phyloP scores from a whole-genome alignment of 495 filamentous ascomycete species.

The Hyaloscypha finlandica region DNA sequence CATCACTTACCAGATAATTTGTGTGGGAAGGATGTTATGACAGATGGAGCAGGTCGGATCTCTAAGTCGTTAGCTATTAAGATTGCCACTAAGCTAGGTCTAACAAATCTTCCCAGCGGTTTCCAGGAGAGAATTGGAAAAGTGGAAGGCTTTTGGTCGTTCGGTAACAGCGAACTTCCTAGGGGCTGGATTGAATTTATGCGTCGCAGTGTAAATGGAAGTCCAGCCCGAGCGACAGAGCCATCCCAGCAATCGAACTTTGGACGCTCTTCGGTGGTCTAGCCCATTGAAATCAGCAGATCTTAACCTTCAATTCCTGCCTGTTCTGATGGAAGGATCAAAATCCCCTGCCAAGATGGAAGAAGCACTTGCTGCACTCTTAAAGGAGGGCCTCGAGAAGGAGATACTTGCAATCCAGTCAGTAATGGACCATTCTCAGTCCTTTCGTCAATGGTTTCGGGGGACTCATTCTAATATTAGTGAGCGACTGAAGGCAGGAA shows the following conservation, averaged over 20 bases:
- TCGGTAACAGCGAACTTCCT: constrained; percentile 46
- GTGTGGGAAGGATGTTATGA: constrained; percentile 59
- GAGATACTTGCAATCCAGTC: constrained; percentile 62
- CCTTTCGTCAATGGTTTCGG: constrained; percentile 60
- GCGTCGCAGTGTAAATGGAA: constrained; percentile 81
- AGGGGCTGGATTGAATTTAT: constrained; percentile 73
- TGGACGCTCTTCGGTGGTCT: constrained; percentile 71
- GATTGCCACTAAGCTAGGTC: constrained; percentile 59
- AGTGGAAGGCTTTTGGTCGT: constrained; percentile 89
- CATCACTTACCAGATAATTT: constrained; percentile 36
- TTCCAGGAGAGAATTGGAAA: constrained; percentile 83
- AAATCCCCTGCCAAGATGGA: constrained; percentile 50
- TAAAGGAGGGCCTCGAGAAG: constrained; percentile 57
- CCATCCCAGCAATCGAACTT: constrained; percentile 57
- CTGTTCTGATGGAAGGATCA: constrained; percentile 70
- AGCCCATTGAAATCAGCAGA: constrained; percentile 61
- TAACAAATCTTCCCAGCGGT: constrained; percentile 64
- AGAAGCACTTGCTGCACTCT: constrained; percentile 56
- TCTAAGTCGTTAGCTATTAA: constrained; percentile 62
- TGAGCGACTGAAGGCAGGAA: constrained; percentile 33
- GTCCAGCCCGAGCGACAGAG: constrained; percentile 44
- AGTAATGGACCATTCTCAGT: constrained; percentile 50
- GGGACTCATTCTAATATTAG: constrained; percentile 31
- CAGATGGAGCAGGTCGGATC: constrained; percentile 77
- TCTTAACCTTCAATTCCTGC: constrained; percentile 79